These are phyloP conservation scores for Fusarium zealandicum DNA, from an alignment of 2,329 filamentous ascomycete genomes.

Conservation along the genomic window DNA sequence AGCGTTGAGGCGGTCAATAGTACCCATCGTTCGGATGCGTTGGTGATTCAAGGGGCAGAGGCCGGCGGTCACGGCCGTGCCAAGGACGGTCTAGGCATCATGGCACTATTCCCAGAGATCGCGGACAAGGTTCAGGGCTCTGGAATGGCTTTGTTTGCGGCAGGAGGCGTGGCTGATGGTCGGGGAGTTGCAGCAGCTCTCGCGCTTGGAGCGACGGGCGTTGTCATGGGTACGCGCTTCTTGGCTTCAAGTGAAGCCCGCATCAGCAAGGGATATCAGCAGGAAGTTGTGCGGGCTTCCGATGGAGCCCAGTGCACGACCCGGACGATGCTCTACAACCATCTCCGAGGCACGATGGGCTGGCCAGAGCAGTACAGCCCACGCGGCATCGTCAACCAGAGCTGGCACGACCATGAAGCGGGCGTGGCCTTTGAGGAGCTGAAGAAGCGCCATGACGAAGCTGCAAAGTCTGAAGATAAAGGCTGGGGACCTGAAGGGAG, in stretches of 20 bases:
- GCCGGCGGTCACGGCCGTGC: conserved; percentile 61
- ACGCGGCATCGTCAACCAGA: conserved; percentile 49
- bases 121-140: conserved; percentile 48
- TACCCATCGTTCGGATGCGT: conserved; percentile 52
- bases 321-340: conserved; percentile 55
- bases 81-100: conserved; percentile 52
- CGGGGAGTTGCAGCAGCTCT: conserved; percentile 58
- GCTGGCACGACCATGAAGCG: conserved; percentile 46
- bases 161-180: conserved; percentile 61
- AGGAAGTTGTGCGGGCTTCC: conserved; percentile 50
- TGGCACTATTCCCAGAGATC: conserved; percentile 59
- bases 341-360: conserved; percentile 49
- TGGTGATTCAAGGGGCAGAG: conserved; percentile 62
- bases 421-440: conserved; percentile 54
- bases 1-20: conserved; percentile 51
- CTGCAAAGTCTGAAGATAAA: conserved; percentile 49
- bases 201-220: conserved; percentile 59
- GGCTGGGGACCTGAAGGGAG: conserved; percentile 58
- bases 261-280: conserved; percentile 51
- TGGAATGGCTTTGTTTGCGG: conserved; percentile 56
- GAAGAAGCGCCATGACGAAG: conserved; percentile 48
- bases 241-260: conserved; percentile 57
- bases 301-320: conserved; percentile 51
- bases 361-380: conserved; percentile 54
- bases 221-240: conserved; percentile 70